Conservation (phyloP, 1,139 yeast species). For the Eremothecium gossypii region DNA sequence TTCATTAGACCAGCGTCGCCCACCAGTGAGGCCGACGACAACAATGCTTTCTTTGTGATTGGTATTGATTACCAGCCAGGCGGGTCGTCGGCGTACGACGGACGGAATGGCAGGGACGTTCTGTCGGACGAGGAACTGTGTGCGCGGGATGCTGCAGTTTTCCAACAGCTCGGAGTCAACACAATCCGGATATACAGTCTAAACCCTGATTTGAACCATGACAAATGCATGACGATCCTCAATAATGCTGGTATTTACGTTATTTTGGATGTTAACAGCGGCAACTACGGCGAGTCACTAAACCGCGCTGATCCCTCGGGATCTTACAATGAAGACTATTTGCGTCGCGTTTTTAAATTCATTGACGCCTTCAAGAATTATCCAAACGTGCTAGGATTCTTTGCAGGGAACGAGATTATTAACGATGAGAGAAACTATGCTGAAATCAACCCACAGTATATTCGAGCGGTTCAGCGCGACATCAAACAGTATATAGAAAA, state of each 20-base stretch:
- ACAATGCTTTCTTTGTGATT: slow-evolving; percentile 42
- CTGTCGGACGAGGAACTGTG: slow-evolving; percentile 64
- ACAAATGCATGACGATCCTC: slow-evolving; percentile 77
- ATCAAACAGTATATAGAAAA: slow-evolving; percentile 69
- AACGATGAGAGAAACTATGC: slow-evolving; percentile 70
- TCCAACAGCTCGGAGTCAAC: slow-evolving; percentile 72
- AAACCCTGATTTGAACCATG: slow-evolving; percentile 72
- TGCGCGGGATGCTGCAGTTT: slow-evolving; percentile 69
- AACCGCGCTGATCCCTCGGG: slow-evolving; percentile 65
- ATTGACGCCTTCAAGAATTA: slow-evolving; percentile 77
- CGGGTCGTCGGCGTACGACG: slow-evolving; percentile 51
- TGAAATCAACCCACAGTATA: slow-evolving; percentile 48
- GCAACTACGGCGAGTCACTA: slow-evolving; percentile 52
- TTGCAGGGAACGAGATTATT: slow-evolving; percentile 88
- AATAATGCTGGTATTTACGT: slow-evolving; percentile 86
- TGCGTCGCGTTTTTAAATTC: slow-evolving; percentile 67
- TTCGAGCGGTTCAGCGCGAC: slow-evolving; percentile 88
- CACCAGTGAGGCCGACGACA: slow-evolving; percentile 31
- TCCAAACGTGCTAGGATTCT: slow-evolving; percentile 82
- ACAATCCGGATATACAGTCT: slow-evolving; percentile 62
- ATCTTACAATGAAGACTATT: slow-evolving; percentile 59
- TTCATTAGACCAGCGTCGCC: slow-evolving; percentile 38
- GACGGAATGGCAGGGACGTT: slow-evolving; percentile 44
- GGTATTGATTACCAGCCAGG: slow-evolving; percentile 72
- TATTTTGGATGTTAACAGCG: slow-evolving; percentile 79